These are phyloP conservation scores for Cordyceps sp. DNA, from an alignment of 2,329 filamentous ascomycete species.

Conservation along the genomic window DNA sequence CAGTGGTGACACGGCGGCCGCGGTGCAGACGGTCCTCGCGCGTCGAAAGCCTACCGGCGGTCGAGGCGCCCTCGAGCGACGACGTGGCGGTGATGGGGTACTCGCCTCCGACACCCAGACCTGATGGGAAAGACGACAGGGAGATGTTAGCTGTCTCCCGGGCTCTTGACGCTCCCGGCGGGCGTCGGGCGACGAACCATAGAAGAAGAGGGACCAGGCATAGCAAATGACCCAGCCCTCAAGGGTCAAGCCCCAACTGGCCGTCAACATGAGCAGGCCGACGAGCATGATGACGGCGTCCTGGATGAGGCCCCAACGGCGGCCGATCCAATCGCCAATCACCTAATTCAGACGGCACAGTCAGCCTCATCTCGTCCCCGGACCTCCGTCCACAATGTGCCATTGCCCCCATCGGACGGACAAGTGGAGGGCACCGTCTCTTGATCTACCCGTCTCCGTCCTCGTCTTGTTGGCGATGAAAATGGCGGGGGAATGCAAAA, in stretches of 20 bases:
- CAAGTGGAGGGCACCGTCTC: too few relatives aligned
- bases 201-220: slow-evolving; percentile 82
- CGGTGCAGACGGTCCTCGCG: slow-evolving; percentile 88
- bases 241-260: slow-evolving; percentile 71
- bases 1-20: slow-evolving; percentile 86
- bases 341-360: slow-evolving; percentile 23
- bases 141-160: not conserved
- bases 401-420: too few relatives aligned
- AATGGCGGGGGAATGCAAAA: slow-evolving; percentile 4
- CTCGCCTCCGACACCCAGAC: slow-evolving; percentile 59
- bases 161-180: too few relatives aligned
- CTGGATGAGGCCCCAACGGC: slow-evolving; percentile 90
- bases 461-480: not conserved
- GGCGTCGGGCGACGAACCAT: slow-evolving; percentile 9
- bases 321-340: slow-evolving; percentile 61
- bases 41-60: slow-evolving; percentile 75
- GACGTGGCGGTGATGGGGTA: slow-evolving; percentile 95
- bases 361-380: too few relatives aligned
- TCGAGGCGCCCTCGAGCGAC: slow-evolving; percentile 80
- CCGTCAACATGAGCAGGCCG: slow-evolving; percentile 80
- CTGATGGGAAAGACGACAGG: slow-evolving; percentile 6
- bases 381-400: too few relatives aligned
- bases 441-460: too few relatives aligned
- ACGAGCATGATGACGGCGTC: slow-evolving; percentile 88
- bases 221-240: slow-evolving; percentile 98